Percentiles rank a stretch among this genome's conserved stretches.
These are phyloP conservation scores for Scheffersomyces quercinus DNA, from an alignment of 1,139 yeast species.

Conservation along the genomic window DNA sequence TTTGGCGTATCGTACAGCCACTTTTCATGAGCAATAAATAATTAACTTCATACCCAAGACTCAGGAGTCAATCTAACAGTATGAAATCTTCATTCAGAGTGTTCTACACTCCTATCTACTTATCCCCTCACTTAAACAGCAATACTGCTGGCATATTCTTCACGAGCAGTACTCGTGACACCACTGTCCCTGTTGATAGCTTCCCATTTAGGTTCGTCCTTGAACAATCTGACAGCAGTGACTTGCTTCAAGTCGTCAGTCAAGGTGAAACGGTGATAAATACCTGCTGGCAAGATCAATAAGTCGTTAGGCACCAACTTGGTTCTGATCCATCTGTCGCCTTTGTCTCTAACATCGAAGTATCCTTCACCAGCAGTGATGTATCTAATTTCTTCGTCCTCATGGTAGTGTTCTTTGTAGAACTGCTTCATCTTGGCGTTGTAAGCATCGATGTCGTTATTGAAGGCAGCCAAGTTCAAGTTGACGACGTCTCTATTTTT, in stretches of 20 bases:
- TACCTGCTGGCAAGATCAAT: conserved; percentile 82
- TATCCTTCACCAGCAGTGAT: conserved; percentile 88
- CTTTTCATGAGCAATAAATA: too few species aligned
- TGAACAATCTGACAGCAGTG: conserved; percentile 79
- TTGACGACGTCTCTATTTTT: conserved; percentile 76
- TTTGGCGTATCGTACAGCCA: too few species aligned
- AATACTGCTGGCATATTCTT: conserved; percentile 31
- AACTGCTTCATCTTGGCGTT: conserved; percentile 67
- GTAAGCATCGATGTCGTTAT: conserved; percentile 60
- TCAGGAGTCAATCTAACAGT: too few species aligned
- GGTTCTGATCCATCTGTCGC: conserved; percentile 80
- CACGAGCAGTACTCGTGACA: conserved; percentile 30
- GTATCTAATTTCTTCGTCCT: conserved; percentile 95
- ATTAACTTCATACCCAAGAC: too few species aligned
- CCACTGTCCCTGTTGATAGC: conserved; percentile 66
- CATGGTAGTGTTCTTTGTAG: conserved; percentile 89
- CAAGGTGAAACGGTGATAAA: conserved; percentile 87
- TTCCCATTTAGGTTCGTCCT: conserved; percentile 96
- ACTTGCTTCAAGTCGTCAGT: conserved; percentile 58
- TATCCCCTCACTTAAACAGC: conserved; percentile 16
- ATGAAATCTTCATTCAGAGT: too few species aligned
- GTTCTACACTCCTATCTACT: background rate
- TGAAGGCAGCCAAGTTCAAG: conserved; percentile 62
- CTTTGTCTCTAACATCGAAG: conserved; percentile 77
- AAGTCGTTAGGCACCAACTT: conserved; percentile 66